A percentile compares a stretch with the other conserved stretches of the same genome.
Evolutionary conservation across 75 land plant species (phyloP).

Genomic region (Cupressus sempervirens): DNA sequence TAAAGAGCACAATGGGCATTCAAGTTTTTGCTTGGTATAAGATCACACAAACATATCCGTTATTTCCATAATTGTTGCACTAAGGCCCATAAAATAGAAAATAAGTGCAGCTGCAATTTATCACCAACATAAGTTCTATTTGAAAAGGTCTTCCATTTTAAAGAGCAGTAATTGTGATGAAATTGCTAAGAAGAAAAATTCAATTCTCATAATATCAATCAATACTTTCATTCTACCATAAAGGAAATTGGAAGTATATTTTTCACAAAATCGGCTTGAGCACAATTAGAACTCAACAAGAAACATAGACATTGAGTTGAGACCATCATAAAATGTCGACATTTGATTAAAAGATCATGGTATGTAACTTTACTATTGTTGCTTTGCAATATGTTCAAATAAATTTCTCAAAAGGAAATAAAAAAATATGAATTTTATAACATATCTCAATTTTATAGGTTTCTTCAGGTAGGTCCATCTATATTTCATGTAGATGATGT

Average conservation of each 20-base stretch:
- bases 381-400: not conserved
- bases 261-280: too few species aligned
- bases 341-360: not conserved
- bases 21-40: not conserved
- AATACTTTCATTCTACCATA: not conserved
- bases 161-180: not conserved
- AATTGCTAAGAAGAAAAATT: not conserved
- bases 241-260: too few species aligned
- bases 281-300: not conserved
- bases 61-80: not conserved
- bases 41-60: not conserved
- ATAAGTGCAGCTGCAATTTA: not conserved
- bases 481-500: not conserved
- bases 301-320: not conserved
- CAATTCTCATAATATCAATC: not conserved
- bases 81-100: not conserved
- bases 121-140: not conserved
- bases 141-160: not conserved
- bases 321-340: not conserved
- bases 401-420: not conserved
- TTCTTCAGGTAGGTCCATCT: not conserved
- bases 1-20: not conserved
- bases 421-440: not conserved
- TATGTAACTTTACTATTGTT: too few species aligned
- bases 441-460: not conserved